Evolutionary conservation across 78 protist genomes (phyloP).

Genomic region (Guillardia theta): DNA sequence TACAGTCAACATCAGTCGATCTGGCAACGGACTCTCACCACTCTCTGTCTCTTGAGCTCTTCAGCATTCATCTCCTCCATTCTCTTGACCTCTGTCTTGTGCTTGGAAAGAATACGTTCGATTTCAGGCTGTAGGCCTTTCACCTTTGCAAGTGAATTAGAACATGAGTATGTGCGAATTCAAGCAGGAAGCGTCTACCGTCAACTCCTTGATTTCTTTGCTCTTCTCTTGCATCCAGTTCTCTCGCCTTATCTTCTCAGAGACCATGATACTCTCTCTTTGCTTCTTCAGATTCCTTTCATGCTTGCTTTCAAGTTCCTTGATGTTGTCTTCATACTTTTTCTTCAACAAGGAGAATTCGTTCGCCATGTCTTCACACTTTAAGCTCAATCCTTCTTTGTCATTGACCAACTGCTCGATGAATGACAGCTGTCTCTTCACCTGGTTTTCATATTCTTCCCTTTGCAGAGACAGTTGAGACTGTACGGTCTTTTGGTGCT

Average conservation of each 20-base stretch:
- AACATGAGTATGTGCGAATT: background rate
- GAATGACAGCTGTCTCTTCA: background rate
- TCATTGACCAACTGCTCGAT: slow-evolving; percentile 13
- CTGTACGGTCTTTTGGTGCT: background rate
- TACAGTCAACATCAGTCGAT: too few species aligned
- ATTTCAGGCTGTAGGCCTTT: background rate
- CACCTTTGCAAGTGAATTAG: background rate
- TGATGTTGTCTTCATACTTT: background rate
- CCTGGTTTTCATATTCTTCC: background rate
- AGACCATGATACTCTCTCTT: background rate
- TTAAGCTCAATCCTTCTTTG: background rate
- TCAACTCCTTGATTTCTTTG: slow-evolving; percentile 32
- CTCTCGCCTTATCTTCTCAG: slow-evolving; percentile 18
- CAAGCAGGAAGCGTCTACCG: background rate
- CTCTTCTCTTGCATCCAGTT: slow-evolving; percentile 26
- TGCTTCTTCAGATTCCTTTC: background rate
- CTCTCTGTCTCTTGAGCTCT: background rate
- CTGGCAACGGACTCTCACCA: background rate
- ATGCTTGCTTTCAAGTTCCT: background rate
- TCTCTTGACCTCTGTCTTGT: background rate
- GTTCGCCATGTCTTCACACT: slow-evolving; percentile 17
- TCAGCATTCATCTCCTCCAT: slow-evolving; percentile 4
- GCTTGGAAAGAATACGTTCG: background rate
- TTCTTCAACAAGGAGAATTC: background rate
- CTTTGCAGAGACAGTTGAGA: background rate